Evolutionary conservation across 352 stramenopile species (phyloP).

Genomic region (Globisporangium spinosum): DNA sequence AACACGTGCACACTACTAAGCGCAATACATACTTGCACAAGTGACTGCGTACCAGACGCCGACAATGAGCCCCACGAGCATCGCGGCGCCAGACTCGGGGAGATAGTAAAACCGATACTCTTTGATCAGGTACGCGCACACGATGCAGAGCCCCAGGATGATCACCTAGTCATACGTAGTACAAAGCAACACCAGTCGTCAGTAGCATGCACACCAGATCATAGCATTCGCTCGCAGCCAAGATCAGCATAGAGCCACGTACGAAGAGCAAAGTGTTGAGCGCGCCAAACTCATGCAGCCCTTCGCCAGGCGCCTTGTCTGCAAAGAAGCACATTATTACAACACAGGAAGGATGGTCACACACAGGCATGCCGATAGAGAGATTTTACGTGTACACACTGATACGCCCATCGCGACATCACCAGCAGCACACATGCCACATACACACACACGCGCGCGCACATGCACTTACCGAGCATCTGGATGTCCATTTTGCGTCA

Average conservation of each 20-base stretch:
- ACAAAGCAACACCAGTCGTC: background rate
- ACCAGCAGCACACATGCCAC: background rate
- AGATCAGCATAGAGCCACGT: conserved; percentile 10
- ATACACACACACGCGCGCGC: background rate
- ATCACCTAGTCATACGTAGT: conserved; percentile 44
- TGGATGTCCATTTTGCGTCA: conserved; percentile 27
- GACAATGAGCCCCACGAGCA: conserved; percentile 89
- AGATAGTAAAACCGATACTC: conserved; percentile 90
- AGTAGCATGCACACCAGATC: background rate
- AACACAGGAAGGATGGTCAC: background rate
- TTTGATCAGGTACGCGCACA: conserved; percentile 90
- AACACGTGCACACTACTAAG: background rate
- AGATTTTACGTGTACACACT: background rate
- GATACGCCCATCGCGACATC: background rate
- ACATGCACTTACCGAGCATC: conserved; percentile 22
- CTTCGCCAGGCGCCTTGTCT: conserved; percentile 67
- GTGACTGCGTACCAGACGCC: conserved; percentile 48
- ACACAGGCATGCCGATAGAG: background rate
- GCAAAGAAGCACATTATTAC: background rate
- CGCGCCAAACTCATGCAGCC: conserved; percentile 81
- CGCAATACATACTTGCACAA: background rate
- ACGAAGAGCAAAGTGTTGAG: conserved; percentile 88
- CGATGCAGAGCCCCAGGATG: conserved; percentile 87
- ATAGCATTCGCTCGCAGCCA: background rate
- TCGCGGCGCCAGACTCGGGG: conserved; percentile 86